Conservation (phyloP, 257 asterid genomes). For the Lavandula angustifolia region DNA sequence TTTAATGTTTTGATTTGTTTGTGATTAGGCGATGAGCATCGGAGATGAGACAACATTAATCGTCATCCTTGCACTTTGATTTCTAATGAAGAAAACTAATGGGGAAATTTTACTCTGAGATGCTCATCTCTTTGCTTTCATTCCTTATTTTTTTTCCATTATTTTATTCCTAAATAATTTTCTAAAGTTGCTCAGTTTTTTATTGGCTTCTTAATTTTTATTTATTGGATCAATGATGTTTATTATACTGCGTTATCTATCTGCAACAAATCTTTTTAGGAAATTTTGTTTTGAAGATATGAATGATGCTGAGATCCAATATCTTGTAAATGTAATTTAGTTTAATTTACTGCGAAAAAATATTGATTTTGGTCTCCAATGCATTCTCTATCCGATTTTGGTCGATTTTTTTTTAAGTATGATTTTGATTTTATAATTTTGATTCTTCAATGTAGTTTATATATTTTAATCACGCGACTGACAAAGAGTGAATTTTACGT, state of each 20-base stretch:
- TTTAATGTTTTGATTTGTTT: neutral
- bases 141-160: too few species aligned
- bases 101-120: constrained; percentile 68
- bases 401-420: too few species aligned
- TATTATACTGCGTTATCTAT: constrained; percentile 28
- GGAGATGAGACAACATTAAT: constrained; percentile 45
- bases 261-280: constrained; percentile 19
- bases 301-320: constrained; percentile 14
- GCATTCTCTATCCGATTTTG: too few species aligned
- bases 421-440: too few species aligned
- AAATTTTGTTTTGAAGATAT: constrained; percentile 15
- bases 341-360: too few species aligned
- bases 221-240: constrained; percentile 24
- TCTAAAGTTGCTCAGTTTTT: too few species aligned
- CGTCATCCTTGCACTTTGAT: constrained; percentile 93
- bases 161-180: too few species aligned
- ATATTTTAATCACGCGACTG: too few species aligned
- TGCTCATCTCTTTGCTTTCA: constrained; percentile 24
- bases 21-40: constrained; percentile 37
- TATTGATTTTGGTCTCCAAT: too few species aligned
- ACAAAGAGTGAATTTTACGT: too few species aligned
- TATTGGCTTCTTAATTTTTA: neutral
- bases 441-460: too few species aligned
- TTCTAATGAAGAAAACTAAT: constrained; percentile 58
- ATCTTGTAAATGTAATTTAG: neutral